Conservation (phyloP, 2,329 filamentous ascomycete species). For the Diaporthe sp. region DNA sequence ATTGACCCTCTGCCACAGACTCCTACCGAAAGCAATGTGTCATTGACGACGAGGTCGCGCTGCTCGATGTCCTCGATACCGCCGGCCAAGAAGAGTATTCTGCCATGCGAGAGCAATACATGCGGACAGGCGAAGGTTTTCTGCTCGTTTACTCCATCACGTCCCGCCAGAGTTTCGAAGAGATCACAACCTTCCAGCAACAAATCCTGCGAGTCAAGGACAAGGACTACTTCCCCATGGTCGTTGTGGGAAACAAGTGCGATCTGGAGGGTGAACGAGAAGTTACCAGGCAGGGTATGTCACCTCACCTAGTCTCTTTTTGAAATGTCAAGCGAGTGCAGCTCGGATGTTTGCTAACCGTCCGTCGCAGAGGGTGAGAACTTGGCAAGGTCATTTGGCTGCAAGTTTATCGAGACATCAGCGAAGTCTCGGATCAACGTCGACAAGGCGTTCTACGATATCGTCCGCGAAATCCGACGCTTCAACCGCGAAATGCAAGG, state of each 20-base stretch:
- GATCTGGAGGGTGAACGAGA: conserved; percentile 94
- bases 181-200: conserved; percentile 98
- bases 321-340: conserved; percentile 21
- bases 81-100: conserved; percentile 99
- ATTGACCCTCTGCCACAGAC: conserved; percentile 64
- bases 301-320: background rate
- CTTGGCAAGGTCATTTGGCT: conserved; percentile 87
- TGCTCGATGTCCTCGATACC: conserved; percentile 97
- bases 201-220: conserved; percentile 99
- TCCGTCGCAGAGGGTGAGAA: conserved; percentile 81
- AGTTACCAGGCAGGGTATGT: conserved; percentile 89
- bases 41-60: conserved; percentile 96
- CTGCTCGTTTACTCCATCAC: conserved; percentile 98
- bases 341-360: conserved; percentile 28
- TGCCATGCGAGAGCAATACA: conserved; percentile 99
- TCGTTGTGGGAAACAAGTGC: conserved; percentile 99
- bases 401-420: conserved; percentile 99
- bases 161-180: conserved; percentile 95
- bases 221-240: conserved; percentile 99
- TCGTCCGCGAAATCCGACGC: conserved; percentile 95
- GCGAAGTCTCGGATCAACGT: conserved; percentile 98
- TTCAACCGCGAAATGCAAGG: conserved; percentile 99
- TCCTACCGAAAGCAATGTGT: conserved; percentile 99
- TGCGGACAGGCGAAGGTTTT: conserved; percentile 98
- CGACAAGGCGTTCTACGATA: conserved; percentile 98